Base-by-base conservation (phyloP, 2,329 filamentous ascomycete genomes). In the Helicocarpus griseus region DNA sequence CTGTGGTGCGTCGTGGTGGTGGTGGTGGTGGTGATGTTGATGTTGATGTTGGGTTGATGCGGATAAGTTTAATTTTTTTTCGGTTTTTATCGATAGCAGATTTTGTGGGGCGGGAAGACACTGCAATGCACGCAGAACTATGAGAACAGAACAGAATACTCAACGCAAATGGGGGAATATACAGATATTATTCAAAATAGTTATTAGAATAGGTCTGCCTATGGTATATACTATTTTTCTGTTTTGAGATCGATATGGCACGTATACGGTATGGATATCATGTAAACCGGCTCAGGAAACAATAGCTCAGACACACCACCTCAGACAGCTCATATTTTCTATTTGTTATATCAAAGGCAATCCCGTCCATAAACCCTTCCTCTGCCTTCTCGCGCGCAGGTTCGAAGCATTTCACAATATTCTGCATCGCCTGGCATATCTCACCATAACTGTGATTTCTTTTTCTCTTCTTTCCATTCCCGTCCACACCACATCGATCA, bases 341-440 rank as follows among this genome's bases (percentile, higher is more conserved):
- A 26, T 33, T 11, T 51, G 39, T 40, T 51, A 39, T 28, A 41
- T 48, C 47, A 17, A 41, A 48, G 33, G 13, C n/a, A 36, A n/a
- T 31, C 29, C 29, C 29, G 24, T n/a, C 35, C 14, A 35, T 21
- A 28, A 24, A 3, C 29, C 28, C 28, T 35, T 14, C 13, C 35
- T 2, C 8, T 40, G 19, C 33, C 39, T 21, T 38, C 36, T 48
- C 35, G 21, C 31, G 44, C 33, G 21, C 56, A 56, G 55, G 53
- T 48, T 46, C 11, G 60, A 61, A 66, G 71, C 72, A 74, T 75
- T 75, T 75, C 72, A 75, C 72, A 75, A 75, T 75, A 74, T 74
- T 74, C 72, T 74, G 72, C 70, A 63, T 56, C 56, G 56, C 54
- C 54, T 54, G 54, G 56, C 54, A 52, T 54, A 36, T 57, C 17